A percentile compares a stretch with the other conserved stretches of the same genome.
These are phyloP conservation scores for Talaromyces rugulosus DNA, from an alignment of 2,329 filamentous ascomycete genomes.

Conservation along the genomic window DNA sequence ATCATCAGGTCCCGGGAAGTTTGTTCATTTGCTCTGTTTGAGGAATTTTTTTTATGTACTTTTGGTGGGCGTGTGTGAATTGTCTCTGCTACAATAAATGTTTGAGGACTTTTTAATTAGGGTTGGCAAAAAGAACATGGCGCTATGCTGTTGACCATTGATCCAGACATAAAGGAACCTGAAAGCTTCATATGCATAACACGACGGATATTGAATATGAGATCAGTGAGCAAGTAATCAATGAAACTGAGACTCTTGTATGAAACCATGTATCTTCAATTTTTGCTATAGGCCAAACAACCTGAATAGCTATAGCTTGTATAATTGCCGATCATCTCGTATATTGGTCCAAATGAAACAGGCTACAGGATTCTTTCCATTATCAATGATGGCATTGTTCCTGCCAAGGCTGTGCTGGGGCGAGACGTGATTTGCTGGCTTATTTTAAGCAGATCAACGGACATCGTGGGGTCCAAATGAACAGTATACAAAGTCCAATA, in stretches of 20 bases:
- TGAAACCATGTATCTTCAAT: too few relatives aligned
- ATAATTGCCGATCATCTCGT: too few relatives aligned
- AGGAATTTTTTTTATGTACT: slow-evolving; percentile 14
- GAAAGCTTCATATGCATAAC: background rate
- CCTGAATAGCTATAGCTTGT: too few relatives aligned
- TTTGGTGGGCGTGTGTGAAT: background rate
- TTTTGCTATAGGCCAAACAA: too few relatives aligned
- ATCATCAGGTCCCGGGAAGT: background rate
- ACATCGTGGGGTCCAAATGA: background rate
- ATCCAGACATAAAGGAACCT: background rate
- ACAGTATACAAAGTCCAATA: background rate
- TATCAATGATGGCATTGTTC: too few relatives aligned
- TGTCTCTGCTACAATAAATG: background rate
- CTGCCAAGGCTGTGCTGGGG: too few relatives aligned
- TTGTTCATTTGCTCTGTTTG: slow-evolving; percentile 15
- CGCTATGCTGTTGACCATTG: background rate
- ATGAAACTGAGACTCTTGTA: too few relatives aligned
- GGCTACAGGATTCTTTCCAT: too few relatives aligned
- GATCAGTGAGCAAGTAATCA: background rate
- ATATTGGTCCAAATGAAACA: too few relatives aligned
- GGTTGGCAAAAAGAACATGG: background rate
- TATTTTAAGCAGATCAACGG: background rate
- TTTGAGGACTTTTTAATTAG: background rate
- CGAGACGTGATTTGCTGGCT: too few relatives aligned
- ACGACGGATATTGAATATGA: background rate